Percentiles rank a stretch among this genome's conserved stretches.
Evolutionary conservation across 176 grass and related monocot genomes (phyloP).

Genomic region (Eragrostis curvula): DNA sequence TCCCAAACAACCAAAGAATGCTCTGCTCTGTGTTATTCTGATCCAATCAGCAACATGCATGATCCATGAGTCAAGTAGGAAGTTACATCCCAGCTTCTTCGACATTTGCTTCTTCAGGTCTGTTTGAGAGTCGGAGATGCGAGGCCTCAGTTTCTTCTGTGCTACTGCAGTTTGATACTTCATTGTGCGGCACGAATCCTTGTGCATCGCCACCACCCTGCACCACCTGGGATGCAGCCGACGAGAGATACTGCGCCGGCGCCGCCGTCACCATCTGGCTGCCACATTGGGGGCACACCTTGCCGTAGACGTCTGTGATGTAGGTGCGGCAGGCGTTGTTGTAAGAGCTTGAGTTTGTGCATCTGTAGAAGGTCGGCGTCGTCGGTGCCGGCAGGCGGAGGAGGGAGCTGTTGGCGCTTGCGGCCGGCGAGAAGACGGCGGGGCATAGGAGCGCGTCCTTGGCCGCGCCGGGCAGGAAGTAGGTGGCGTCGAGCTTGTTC

Average conservation of each 20-base stretch:
- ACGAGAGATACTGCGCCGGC: not conserved
- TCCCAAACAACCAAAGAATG: too few species aligned
- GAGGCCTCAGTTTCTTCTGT: too few species aligned
- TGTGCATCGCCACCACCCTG: too few species aligned
- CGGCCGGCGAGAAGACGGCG: not conserved
- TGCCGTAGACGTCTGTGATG: not conserved
- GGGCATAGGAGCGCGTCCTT: slow-evolving; percentile 30
- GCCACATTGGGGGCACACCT: not conserved
- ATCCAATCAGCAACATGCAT: too few species aligned
- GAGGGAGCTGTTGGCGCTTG: not conserved
- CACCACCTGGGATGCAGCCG: not conserved
- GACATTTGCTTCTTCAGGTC: too few species aligned
- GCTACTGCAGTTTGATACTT: too few species aligned
- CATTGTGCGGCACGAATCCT: too few species aligned
- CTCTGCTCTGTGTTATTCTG: too few species aligned
- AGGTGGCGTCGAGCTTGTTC: slow-evolving; percentile 16
- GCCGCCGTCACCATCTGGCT: not conserved
- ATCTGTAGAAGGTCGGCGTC: not conserved
- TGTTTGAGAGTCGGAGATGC: too few species aligned
- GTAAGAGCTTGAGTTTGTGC: accelerated
- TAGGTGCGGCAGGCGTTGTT: not conserved
- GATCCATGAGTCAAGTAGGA: too few species aligned
- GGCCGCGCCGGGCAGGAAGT: not conserved
- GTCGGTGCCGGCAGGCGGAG: not conserved
- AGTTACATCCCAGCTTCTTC: too few species aligned